Evolutionary conservation across 257 asterid genomes (phyloP), one percentile per base, ranked within the genome.

Genomic region (Solanum lycopersicoides): DNA sequence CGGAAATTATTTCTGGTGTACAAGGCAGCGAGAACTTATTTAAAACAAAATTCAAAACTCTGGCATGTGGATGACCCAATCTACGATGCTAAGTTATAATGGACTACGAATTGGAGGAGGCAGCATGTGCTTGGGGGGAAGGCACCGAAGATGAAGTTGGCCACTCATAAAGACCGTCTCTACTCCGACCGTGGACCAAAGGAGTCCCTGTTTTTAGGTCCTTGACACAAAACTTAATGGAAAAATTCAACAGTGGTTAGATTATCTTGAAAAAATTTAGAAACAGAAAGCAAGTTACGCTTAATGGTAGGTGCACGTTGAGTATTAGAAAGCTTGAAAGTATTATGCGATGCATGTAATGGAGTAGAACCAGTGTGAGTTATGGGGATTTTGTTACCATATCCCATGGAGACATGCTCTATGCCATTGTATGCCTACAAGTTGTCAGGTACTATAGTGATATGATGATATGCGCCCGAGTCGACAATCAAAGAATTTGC

Each of bases 1-100:
- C 3, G 10, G 3, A 63, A 23, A 0, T 23, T 23, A 9, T 23
- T 63, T 23, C 60, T 63, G 0, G 1, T n/a, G 30, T 21, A 21
- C 69, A 60, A 23, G 30, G 30, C 1, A 60, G 3, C 1, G 30
- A 18, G n/a, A 56, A 60, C 9, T 60, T 60, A 23, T 60, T 60
- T 21, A 9, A 60, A 60, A 3, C n/a, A 60, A 21, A 60, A 60
- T 21, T 60, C 5, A 2, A 60, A 60, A 60, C 30, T 60, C 1
- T 60, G 5, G 30, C 69, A 9, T 60, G 30, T 23, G 30, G 69
- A 60, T 60, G 69, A 23, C 69, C 69, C 14, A 60, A 60, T 60
- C 30, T n/a, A 23, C 69, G 13, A 60, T 60, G 13, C 25, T 11
- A 56, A 56, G 5, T 56, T 11, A 7, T 16, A 56, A 56, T 18